phyloP scores from a whole-genome alignment of 1,284 basidiomycete genomes.

The Irpex sp. region DNA sequence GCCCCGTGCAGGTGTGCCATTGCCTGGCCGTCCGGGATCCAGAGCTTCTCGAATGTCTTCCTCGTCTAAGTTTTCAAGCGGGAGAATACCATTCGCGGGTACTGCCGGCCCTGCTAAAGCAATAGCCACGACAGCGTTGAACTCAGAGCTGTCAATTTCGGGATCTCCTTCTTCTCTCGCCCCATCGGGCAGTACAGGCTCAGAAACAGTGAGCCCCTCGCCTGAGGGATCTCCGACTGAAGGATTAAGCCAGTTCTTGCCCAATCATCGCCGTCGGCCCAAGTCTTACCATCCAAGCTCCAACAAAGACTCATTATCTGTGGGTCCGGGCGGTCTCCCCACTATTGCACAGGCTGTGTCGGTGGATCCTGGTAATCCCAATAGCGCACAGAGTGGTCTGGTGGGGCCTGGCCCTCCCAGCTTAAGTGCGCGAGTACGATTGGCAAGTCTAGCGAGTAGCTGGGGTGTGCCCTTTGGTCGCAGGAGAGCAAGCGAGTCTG shows the following conservation, averaged over 20 bases:
- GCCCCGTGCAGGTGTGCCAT: slow-evolving; percentile 16
- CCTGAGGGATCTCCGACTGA: slow-evolving; percentile 56
- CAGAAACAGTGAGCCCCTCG: slow-evolving; percentile 40
- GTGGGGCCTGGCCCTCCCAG: slow-evolving; percentile 5
- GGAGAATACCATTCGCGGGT: slow-evolving; percentile 53
- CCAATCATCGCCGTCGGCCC: slow-evolving; percentile 44
- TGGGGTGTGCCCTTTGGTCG: slow-evolving; percentile 64
- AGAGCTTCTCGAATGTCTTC: slow-evolving; percentile 63
- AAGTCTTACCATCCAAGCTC: slow-evolving; percentile 49
- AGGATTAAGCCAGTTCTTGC: slow-evolving; percentile 46
- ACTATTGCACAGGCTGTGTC: slow-evolving; percentile 18
- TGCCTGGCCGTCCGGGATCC: slow-evolving; percentile 56
- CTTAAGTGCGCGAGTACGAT: slow-evolving; percentile 35
- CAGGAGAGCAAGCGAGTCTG: slow-evolving; percentile 38
- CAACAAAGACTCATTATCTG: slow-evolving; percentile 36
- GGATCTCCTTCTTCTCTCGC: slow-evolving; percentile 35
- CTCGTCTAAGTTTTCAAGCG: slow-evolving; percentile 60
- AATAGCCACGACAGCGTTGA: slow-evolving; percentile 61
- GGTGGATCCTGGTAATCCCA: not conserved
- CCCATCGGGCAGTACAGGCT: slow-evolving; percentile 7
- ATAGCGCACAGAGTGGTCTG: slow-evolving; percentile 1
- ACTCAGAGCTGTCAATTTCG: slow-evolving; percentile 46
- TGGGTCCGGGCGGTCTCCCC: slow-evolving; percentile 13
- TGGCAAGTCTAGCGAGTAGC: slow-evolving; percentile 63
- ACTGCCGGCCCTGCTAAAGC: slow-evolving; percentile 50